Percentiles rank a stretch among this genome's conserved stretches.
phyloP scores from a whole-genome alignment of 108 stramenopile species.

The Cyclotella cryptica region DNA sequence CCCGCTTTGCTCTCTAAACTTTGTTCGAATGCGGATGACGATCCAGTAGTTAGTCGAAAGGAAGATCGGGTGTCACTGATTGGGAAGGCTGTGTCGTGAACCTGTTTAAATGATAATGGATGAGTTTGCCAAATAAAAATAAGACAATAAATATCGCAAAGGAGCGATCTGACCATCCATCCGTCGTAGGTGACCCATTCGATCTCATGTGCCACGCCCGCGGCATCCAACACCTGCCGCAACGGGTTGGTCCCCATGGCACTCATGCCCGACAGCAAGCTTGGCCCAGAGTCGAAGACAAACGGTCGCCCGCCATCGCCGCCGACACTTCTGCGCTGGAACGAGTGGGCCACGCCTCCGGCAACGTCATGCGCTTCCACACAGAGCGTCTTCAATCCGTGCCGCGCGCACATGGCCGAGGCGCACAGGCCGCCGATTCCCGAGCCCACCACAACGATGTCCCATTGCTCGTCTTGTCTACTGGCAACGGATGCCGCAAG shows the following conservation, averaged over 20 bases:
- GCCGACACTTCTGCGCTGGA: constrained; percentile 47
- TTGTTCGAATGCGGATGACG: constrained; percentile 58
- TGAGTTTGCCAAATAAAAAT: neutral
- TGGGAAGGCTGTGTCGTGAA: constrained; percentile 63
- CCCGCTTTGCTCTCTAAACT: constrained; percentile 73
- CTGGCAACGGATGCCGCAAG: no score
- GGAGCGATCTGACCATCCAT: constrained; percentile 49
- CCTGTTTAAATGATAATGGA: neutral
- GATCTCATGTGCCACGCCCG: constrained; percentile 65
- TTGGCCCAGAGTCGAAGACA: constrained; percentile 74
- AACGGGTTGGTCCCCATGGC: constrained; percentile 78
- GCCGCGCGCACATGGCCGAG: constrained; percentile 72
- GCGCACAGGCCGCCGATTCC: constrained; percentile 88
- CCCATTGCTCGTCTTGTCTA: constrained; percentile 19
- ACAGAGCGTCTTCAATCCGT: constrained; percentile 80
- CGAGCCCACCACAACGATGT: constrained; percentile 82
- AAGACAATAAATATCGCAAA: neutral
- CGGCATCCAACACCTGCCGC: constrained; percentile 85
- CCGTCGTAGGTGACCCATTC: constrained; percentile 69
- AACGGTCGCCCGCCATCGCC: constrained; percentile 39
- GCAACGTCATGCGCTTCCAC: constrained; percentile 88
- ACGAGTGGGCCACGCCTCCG: constrained; percentile 87
- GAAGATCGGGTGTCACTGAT: constrained; percentile 45
- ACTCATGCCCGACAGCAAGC: constrained; percentile 66
- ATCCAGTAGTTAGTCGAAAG: constrained; percentile 70